phyloP scores from a whole-genome alignment of 345 rosid species.

The Dovyalis caffra region DNA sequence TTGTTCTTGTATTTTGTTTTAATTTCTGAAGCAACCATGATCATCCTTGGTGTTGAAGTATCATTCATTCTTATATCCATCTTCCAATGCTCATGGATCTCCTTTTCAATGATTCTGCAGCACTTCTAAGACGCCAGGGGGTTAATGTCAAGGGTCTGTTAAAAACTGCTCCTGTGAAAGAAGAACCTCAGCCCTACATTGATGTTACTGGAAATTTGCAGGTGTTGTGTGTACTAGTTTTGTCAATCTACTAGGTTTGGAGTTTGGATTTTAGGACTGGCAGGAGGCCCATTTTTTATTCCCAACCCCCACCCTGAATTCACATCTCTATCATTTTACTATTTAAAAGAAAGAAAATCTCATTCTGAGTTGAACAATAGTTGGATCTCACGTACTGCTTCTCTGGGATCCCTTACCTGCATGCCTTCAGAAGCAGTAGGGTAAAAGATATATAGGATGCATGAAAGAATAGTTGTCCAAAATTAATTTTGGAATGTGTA shows the following conservation, averaged over 20 bases:
- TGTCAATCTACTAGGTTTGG: not conserved
- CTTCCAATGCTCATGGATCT: conserved; percentile 8
- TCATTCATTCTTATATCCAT: not conserved
- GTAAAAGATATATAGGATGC: not conserved
- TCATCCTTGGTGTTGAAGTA: not conserved
- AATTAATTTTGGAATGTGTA: not conserved
- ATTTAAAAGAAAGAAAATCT: not conserved
- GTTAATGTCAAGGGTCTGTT: conserved; percentile 83
- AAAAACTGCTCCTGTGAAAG: conserved; percentile 74
- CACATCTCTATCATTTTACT: too few relatives aligned
- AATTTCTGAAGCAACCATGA: not conserved
- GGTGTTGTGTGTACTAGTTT: conserved; percentile 42
- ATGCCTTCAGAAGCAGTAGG: not conserved
- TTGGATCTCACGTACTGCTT: not conserved
- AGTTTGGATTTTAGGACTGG: not conserved
- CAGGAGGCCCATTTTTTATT: not conserved
- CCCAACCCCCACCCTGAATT: too few relatives aligned
- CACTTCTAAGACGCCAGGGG: conserved; percentile 90
- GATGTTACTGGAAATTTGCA: conserved; percentile 94
- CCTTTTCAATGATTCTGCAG: conserved; percentile 37
- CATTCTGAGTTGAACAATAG: not conserved
- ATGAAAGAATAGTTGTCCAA: not conserved
- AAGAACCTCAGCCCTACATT: conserved; percentile 80
- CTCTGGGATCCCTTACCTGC: not conserved
- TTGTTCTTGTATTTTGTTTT: conserved; percentile 7